Evolutionary conservation across 2,329 filamentous ascomycete genomes (phyloP), one percentile per base, ranked within the genome.

Genomic region (Penicillium thymicola): DNA sequence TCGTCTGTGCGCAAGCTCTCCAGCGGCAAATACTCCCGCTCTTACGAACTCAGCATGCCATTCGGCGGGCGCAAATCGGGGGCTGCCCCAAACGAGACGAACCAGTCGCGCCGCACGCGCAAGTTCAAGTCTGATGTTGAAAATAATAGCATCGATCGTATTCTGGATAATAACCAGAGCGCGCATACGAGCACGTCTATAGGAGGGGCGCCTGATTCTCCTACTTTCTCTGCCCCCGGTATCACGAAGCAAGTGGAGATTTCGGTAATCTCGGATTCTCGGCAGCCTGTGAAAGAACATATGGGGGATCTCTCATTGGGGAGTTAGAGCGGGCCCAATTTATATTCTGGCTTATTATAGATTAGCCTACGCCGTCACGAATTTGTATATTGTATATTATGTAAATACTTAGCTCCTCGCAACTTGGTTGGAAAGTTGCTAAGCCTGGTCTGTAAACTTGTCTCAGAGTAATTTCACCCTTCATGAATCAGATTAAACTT

Each of bases 161-260:
- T 70, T 14, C 51, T 70, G 10, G 55, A 66, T 28, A 43, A 55
- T 2, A 54, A 64, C 21, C 48, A 48, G 3, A 59, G 46, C 14
- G 37, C 34, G 11, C 54, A 59, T 16, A 62, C 54, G 10, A 57
- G 48, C 32, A 58, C 59, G 1, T 57, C 58, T 5, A n/a, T 45
- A 8, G 57, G 58, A 42, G 54, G 56, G 9, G 42, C 58, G 13
- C 45, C 51, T 8, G 43, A 55, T 23, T 60, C 59, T 6, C 50
- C 54, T 14, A 49, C 55, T 32, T 44, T 52, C 27, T 50, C 53
- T n/a, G 28, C 55, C 5, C 49, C 53, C 0, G 67, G 66, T 3
- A 70, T 70, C 13, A 67, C 59, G 27, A 70, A 70, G 38, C 67
- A 70, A 54, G 61, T 70, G 2, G 68, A 70, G 16, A 67, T 70